phyloP scores from a whole-genome alignment of 441 rosid species.

The Bruguiera hainesii region DNA sequence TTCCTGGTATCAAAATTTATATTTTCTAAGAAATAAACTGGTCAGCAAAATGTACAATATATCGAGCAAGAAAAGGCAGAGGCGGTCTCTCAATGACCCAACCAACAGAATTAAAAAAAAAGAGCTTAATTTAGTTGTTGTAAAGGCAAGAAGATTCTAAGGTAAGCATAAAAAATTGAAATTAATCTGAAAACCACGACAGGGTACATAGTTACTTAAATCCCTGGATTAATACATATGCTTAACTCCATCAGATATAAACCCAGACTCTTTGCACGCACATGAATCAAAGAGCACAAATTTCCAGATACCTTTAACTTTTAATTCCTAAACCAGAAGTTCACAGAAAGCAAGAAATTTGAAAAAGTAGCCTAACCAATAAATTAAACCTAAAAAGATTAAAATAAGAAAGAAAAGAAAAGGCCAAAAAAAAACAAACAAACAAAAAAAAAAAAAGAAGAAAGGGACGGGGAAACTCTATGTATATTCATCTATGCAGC shows the following conservation, averaged over 20 bases:
- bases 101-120: no score
- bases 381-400: constrained; percentile 20
- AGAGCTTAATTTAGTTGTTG: not conserved
- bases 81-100: not conserved
- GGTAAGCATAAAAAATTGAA: not conserved
- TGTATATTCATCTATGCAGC: constrained; percentile 21
- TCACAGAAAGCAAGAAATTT: constrained; percentile 1
- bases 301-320: constrained; percentile 12
- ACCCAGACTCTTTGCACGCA: constrained; percentile 1
- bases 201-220: not conserved
- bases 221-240: not conserved
- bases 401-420: not conserved
- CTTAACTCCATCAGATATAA: constrained; percentile 16
- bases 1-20: not conserved
- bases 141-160: not conserved
- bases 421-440: not conserved
- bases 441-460: not conserved
- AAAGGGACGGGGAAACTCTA: constrained; percentile 18
- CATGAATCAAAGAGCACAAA: constrained; percentile 7
- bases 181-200: not conserved
- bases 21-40: not conserved
- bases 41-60: not conserved
- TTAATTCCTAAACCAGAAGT: constrained; percentile 5
- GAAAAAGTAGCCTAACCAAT: constrained; percentile 19
- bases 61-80: constrained; percentile 7